Evolutionary conservation across 305 asterid species (phyloP), one percentile per base, ranked within the genome.

Genomic region (Rubia occidens): DNA sequence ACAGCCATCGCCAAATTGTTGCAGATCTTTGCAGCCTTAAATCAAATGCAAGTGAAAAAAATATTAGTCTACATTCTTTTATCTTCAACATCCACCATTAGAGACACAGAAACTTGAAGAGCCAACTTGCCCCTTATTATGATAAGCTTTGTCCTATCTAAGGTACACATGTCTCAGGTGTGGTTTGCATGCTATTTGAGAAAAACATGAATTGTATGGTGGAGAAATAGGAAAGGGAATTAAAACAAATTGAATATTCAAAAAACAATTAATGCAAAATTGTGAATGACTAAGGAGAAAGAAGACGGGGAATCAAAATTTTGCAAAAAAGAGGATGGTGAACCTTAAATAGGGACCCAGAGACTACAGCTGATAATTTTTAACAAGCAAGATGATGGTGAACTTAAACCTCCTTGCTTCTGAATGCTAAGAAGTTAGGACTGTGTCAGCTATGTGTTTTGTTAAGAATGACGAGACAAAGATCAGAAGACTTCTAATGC

Each of bases 1-100:
- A 94, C 95, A 62, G 94, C 97, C 96, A 94, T 85, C 9, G 96
- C 95, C 86, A 91, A 79, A 72, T 94, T 94, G 85, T 94, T 94
- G 89, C 99, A 94, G 71, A 91, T 85, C 78, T 94, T 94, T 60
- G 99, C 99, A 32, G 88, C 75, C 97, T 94, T 72, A 20, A 68
- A 40, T 60, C n/a, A 75, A 64, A 74, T 5, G 49, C 32, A 72
- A 44, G 7, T 63, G 40, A 44, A 24, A 40, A 32, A n/a, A 35
- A 35, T 63, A 24, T 47, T 72, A 64, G 32, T 58, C n/a, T 6
- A 56, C 37, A 39, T 64, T 54, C 60, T 32, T 42, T 53, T 53
- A 64, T 67, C 66, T 54, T 72, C 66, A 53, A 72, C 44, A 42
- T 35, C 39, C 39, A 40, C 17, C 26, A 60, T 15, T 11, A n/a